These are phyloP conservation scores for Talaromyces sp. DNA, from an alignment of 2,329 filamentous ascomycete species.

Conservation along the genomic window DNA sequence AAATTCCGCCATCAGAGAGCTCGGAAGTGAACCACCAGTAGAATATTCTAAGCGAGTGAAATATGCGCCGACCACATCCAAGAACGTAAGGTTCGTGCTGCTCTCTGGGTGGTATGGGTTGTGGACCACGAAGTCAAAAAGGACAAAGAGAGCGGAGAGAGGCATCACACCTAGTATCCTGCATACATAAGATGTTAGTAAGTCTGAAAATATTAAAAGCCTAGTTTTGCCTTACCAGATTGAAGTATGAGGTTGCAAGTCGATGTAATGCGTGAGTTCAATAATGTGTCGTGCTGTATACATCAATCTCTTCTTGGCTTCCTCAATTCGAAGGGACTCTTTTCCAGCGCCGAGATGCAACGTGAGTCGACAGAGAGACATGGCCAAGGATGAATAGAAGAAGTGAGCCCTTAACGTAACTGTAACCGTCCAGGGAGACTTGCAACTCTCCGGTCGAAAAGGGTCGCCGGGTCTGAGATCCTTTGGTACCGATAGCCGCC, in stretches of 20 bases:
- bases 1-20: conserved; percentile 40
- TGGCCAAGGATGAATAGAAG: conserved; percentile 30
- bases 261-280: conserved; percentile 35
- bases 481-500: conserved; percentile 30
- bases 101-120: conserved; percentile 36
- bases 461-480: conserved; percentile 30
- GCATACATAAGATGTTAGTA: neutral
- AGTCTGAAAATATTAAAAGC: neutral
- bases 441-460: conserved; percentile 21
- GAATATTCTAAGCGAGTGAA: conserved; percentile 42
- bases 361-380: conserved; percentile 31
- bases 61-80: conserved; percentile 44
- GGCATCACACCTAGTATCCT: conserved; percentile 37
- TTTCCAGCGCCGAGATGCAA: conserved; percentile 26
- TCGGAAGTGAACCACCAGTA: conserved; percentile 36
- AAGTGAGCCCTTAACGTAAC: conserved; percentile 29
- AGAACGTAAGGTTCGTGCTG: conserved; percentile 36
- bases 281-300: conserved; percentile 31
- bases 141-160: conserved; percentile 37
- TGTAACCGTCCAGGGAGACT: conserved; percentile 19
- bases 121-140: conserved; percentile 44
- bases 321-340: conserved; percentile 16
- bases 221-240: conserved; percentile 27
- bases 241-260: conserved; percentile 32
- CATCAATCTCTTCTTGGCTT: conserved; percentile 28